Conservation (phyloP, 73 alveolate species). For the Paraurostyla sp. region DNA sequence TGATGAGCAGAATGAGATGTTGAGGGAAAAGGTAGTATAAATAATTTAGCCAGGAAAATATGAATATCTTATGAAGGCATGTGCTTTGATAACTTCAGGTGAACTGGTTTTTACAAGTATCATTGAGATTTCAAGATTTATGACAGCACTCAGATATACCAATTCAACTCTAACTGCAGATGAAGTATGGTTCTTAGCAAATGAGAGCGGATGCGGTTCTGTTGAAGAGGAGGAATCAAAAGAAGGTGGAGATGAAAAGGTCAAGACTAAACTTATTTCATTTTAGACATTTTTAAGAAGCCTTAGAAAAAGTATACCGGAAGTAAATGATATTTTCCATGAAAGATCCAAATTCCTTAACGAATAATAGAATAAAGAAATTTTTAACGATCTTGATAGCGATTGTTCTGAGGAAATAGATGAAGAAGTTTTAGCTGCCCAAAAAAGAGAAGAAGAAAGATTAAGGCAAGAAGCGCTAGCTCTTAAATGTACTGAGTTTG, state of each 20-base stretch:
- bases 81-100: slow-evolving; percentile 48
- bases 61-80: slow-evolving; percentile 49
- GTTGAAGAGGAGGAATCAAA: slow-evolving; percentile 41
- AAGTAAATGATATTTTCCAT: slow-evolving; percentile 6
- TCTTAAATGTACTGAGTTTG: slow-evolving; percentile 37
- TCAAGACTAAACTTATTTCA: not conserved
- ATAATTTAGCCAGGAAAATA: slow-evolving; percentile 44
- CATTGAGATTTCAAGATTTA: slow-evolving; percentile 37
- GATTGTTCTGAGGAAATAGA: slow-evolving; percentile 48
- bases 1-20: not conserved
- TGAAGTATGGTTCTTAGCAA: slow-evolving; percentile 43
- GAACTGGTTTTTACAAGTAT: slow-evolving; percentile 29
- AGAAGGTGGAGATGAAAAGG: slow-evolving; percentile 47
- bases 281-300: slow-evolving; percentile 35
- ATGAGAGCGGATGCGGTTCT: slow-evolving; percentile 3
- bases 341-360: slow-evolving; percentile 32
- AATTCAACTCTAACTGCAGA: slow-evolving; percentile 20
- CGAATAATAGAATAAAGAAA: not conserved
- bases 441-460: slow-evolving; percentile 44
- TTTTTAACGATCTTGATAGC: slow-evolving; percentile 45
- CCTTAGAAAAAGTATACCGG: slow-evolving; percentile 53
- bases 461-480: slow-evolving; percentile 41
- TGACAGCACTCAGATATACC: slow-evolving; percentile 2
- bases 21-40: not conserved
- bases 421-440: slow-evolving; percentile 31